Conservation (phyloP, 345 rosid species). For the Melastoma malabathricum region DNA sequence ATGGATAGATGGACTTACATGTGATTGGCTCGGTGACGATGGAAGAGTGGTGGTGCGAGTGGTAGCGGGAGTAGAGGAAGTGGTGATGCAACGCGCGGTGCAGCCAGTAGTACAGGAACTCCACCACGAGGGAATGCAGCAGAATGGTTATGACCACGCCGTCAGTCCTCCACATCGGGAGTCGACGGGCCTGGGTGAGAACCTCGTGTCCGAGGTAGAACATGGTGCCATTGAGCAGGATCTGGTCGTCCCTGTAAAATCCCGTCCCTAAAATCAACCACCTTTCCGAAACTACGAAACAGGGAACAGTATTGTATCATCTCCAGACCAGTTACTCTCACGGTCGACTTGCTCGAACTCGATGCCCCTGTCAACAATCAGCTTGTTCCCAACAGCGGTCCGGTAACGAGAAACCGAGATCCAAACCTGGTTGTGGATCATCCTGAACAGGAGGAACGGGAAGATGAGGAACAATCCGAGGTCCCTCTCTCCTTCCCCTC, state of each 20-base stretch:
- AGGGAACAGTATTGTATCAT: not conserved
- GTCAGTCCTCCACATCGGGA: constrained; percentile 50
- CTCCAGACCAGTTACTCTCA: constrained; percentile 36
- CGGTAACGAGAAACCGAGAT: constrained; percentile 28
- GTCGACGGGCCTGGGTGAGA: constrained; percentile 6
- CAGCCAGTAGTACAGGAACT: constrained; percentile 66
- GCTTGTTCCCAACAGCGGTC: constrained; percentile 35
- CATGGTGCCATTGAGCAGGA: constrained; percentile 18
- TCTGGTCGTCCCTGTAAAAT: constrained; percentile 37
- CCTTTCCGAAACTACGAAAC: too few species aligned
- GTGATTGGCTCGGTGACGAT: constrained; percentile 58
- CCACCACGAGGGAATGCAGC: constrained; percentile 52
- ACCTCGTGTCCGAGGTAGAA: constrained; percentile 9
- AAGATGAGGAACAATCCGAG: constrained; percentile 17
- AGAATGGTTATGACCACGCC: constrained; percentile 22
- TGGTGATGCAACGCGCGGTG: constrained; percentile 70
- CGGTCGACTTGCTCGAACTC: constrained; percentile 60
- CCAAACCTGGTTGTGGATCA: constrained; percentile 47
- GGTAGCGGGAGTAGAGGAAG: constrained; percentile 60
- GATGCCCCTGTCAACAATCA: constrained; percentile 36
- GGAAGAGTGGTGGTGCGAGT: constrained; percentile 76
- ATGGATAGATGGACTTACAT: constrained; percentile 14
- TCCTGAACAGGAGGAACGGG: constrained; percentile 18
- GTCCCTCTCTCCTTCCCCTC: constrained; percentile 18
- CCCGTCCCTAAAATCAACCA: too few species aligned